Percentiles rank a stretch among this genome's conserved stretches.
Evolutionary conservation across 2,329 filamentous ascomycete genomes (phyloP).

Genomic region (Ophiostoma tasmaniense): DNA sequence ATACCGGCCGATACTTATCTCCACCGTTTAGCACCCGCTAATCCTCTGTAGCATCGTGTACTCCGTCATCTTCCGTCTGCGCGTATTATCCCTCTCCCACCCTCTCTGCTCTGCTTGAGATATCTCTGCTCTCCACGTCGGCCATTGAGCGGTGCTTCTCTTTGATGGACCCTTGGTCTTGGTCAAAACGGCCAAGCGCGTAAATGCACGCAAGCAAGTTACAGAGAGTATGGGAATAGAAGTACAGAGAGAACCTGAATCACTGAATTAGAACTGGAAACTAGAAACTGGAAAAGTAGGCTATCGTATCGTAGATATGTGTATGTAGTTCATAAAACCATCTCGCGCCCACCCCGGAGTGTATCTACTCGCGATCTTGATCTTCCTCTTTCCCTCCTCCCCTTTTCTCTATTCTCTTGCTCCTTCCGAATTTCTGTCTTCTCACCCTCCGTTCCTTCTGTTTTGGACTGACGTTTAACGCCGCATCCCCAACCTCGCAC

Average conservation of each 20-base stretch:
- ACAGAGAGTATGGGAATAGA: neutral
- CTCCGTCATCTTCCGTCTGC: neutral
- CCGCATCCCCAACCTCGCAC: neutral
- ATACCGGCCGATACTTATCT: constrained; percentile 1
- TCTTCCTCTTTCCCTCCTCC: neutral
- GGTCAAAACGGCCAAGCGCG: neutral
- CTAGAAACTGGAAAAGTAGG: neutral
- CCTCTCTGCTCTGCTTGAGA: neutral
- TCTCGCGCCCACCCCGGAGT: neutral
- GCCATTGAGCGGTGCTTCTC: neutral
- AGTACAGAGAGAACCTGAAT: neutral
- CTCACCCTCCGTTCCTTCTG: neutral
- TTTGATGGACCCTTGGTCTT: neutral
- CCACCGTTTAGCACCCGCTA: neutral
- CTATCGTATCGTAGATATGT: neutral
- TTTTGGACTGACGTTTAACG: neutral
- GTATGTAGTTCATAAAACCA: constrained; percentile 3
- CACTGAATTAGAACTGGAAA: neutral
- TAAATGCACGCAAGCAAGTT: neutral
- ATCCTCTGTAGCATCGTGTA: constrained; percentile 2
- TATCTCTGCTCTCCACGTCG: neutral
- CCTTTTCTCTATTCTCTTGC: neutral
- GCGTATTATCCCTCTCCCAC: neutral
- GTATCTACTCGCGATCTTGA: neutral
- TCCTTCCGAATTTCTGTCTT: neutral